Evolutionary conservation across 179 eudicot genomes (phyloP).

Genomic region (Sideroxylon spinosum): DNA sequence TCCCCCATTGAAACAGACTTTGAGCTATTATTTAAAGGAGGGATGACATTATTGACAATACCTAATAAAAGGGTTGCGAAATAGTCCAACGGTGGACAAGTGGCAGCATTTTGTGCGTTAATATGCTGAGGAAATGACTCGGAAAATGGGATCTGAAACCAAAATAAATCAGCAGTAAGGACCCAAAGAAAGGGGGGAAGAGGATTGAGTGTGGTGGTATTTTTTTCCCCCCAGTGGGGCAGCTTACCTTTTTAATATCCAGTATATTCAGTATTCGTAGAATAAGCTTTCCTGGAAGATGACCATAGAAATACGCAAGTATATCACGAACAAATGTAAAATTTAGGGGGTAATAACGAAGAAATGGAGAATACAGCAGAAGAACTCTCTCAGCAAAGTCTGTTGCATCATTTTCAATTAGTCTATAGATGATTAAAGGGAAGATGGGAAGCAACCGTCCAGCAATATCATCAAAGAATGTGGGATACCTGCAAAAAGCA

Average conservation of each 20-base stretch:
- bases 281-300: slow-evolving; percentile 83
- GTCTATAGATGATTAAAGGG: slow-evolving; percentile 82
- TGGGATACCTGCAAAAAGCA: slow-evolving; percentile 64
- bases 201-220: not conserved
- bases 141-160: slow-evolving; percentile 80
- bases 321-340: slow-evolving; percentile 99
- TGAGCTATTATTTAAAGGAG: slow-evolving; percentile 62
- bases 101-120: slow-evolving; percentile 60
- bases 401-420: slow-evolving; percentile 83
- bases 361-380: slow-evolving; percentile 54
- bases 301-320: slow-evolving; percentile 91
- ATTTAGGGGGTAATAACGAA: slow-evolving; percentile 78
- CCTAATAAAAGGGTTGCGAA: slow-evolving; percentile 75
- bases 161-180: slow-evolving; percentile 16
- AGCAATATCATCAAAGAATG: slow-evolving; percentile 84
- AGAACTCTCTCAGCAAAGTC: slow-evolving; percentile 91
- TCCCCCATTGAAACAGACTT: slow-evolving; percentile 56
- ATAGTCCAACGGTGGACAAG: slow-evolving; percentile 82
- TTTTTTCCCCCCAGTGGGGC: too few relatives aligned
- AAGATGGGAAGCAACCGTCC: slow-evolving; percentile 90
- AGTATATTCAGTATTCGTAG: slow-evolving; percentile 73
- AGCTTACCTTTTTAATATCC: slow-evolving; percentile 68
- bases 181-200: not conserved
- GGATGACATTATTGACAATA: slow-evolving; percentile 80
- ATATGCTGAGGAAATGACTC: slow-evolving; percentile 85